Base-by-base conservation (phyloP, 495 filamentous ascomycete species). In the Apiosordaria backusii region DNA sequence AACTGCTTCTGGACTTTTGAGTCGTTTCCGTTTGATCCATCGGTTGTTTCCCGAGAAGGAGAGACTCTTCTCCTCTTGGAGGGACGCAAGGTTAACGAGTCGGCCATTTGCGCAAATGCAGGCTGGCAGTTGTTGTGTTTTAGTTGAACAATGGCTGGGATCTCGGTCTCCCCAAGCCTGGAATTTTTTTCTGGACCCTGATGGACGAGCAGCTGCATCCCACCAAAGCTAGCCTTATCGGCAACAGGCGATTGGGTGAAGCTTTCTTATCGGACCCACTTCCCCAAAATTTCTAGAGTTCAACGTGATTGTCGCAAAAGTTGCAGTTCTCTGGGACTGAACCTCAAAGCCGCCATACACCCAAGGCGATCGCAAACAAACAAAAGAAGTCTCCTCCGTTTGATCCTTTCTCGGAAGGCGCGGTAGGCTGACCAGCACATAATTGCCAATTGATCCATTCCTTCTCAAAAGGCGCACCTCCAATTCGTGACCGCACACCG, bases 1-100 rank as follows among this genome's bases (percentile, higher is more conserved):
- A 81, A 83, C 18, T 75, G 68, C 66, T 78, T 81, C 65, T 84
- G 77, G 24, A 78, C 68, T 53, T 78, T 79, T 27, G 69, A 25
- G 16, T 68, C 72, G 23, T 66, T 71, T 40, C 60, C 64, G 5
- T 62, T 65, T 18, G 75, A 64, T 4, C 70, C 65, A 0, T 53
- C 61, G 25, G 74, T 75, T 40, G 79, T 75, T 15, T 76, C 76
- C 4, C 65, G 70, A 21, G 76, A 75, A 7, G 80, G 78, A 29
- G 78, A 77, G n/a, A 82, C 69, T 68, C 73, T 83, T 52, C 80
- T 77, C 69, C 78, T 76, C 65, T 83, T 83, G 4, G 75, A 70
- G 16, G 81, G 78, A 64, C 77, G 75, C 18, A 76, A 78, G 58
- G 76, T 69, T 79, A 83, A 81, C 10, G 24, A 61, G 54, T 66